A percentile compares a stretch with the other conserved stretches of the same genome.
These are phyloP conservation scores for Fusarium burgessii DNA, from an alignment of 2,329 filamentous ascomycete genomes.

Conservation along the genomic window DNA sequence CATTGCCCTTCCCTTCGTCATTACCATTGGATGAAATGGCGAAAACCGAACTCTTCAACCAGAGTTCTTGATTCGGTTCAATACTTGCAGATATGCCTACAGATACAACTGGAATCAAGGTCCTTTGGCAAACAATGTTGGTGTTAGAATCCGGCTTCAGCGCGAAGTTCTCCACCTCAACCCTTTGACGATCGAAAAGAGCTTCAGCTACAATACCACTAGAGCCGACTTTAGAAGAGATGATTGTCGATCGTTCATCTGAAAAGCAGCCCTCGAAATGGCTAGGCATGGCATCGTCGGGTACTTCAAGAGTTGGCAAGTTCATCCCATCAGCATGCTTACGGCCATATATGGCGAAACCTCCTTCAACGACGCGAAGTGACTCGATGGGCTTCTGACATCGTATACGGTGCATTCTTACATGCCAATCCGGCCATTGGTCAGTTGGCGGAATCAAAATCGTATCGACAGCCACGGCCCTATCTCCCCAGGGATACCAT, in stretches of 20 bases:
- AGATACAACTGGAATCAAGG: constrained; percentile 24
- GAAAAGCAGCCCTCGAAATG: constrained; percentile 7
- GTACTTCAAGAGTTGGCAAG: not conserved
- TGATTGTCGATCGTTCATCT: not conserved
- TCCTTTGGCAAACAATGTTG: constrained; percentile 29
- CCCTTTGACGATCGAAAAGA: accelerated
- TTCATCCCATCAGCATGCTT: constrained; percentile 18
- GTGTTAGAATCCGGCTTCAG: constrained; percentile 41
- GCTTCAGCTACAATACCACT: constrained; percentile 18
- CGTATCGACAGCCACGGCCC: constrained; percentile 44
- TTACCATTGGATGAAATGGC: constrained; percentile 6
- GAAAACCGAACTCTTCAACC: constrained; percentile 17
- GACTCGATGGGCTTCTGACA: not conserved
- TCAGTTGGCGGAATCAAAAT: constrained; percentile 46
- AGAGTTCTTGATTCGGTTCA: not conserved
- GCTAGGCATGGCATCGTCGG: not conserved
- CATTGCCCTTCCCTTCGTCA: accelerated
- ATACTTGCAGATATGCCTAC: not conserved
- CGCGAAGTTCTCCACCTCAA: not conserved
- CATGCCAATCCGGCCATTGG: constrained; percentile 53
- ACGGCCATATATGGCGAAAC: constrained; percentile 32
- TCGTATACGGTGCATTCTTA: constrained; percentile 42
- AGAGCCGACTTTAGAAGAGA: constrained; percentile 13
- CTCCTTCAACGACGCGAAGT: constrained; percentile 31
- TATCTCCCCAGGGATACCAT: constrained; percentile 47